Conservation (phyloP, 495 filamentous ascomycete genomes). For the Penicillium goetzii region DNA sequence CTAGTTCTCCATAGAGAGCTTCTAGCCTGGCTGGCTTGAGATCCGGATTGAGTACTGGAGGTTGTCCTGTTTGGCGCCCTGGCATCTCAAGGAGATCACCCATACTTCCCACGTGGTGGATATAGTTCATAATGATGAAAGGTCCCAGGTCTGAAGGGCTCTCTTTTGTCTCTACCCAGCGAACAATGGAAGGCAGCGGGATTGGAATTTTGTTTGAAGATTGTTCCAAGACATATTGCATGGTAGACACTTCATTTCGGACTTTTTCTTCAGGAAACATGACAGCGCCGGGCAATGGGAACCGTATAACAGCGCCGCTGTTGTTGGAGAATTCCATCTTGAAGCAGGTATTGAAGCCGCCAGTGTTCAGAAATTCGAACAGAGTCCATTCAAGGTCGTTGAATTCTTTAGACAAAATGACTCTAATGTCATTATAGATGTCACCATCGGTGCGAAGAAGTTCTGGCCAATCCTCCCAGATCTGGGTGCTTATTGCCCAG, state of each 20-base stretch:
- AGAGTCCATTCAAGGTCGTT: slow-evolving; percentile 21
- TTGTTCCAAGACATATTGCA: slow-evolving; percentile 37
- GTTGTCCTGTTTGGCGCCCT: slow-evolving; percentile 7
- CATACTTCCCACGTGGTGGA: slow-evolving; percentile 35
- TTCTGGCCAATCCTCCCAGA: slow-evolving; percentile 23
- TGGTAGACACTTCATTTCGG: slow-evolving; percentile 44
- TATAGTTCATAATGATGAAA: slow-evolving; percentile 55
- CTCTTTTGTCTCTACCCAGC: slow-evolving; percentile 39
- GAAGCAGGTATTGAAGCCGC: slow-evolving; percentile 27
- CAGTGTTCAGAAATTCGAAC: slow-evolving; percentile 26
- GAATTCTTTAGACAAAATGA: slow-evolving; percentile 26
- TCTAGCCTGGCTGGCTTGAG: slow-evolving; percentile 12
- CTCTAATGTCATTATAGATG: slow-evolving; percentile 30
- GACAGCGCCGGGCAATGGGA: no score
- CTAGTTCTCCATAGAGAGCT: slow-evolving; percentile 19
- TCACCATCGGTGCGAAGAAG: slow-evolving; percentile 22
- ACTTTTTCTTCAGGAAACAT: slow-evolving; percentile 45
- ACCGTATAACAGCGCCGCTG: slow-evolving; percentile 15
- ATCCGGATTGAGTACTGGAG: slow-evolving; percentile 14
- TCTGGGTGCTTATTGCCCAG: slow-evolving; percentile 32
- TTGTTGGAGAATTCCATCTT: slow-evolving; percentile 26
- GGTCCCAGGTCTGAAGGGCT: slow-evolving; percentile 42
- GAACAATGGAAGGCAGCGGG: slow-evolving; percentile 42
- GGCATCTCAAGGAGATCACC: slow-evolving; percentile 19
- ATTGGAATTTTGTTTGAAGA: slow-evolving; percentile 33